Evolutionary conservation across 116 monocot species (phyloP).

Genomic region (Phalaenopsis hybrid): DNA sequence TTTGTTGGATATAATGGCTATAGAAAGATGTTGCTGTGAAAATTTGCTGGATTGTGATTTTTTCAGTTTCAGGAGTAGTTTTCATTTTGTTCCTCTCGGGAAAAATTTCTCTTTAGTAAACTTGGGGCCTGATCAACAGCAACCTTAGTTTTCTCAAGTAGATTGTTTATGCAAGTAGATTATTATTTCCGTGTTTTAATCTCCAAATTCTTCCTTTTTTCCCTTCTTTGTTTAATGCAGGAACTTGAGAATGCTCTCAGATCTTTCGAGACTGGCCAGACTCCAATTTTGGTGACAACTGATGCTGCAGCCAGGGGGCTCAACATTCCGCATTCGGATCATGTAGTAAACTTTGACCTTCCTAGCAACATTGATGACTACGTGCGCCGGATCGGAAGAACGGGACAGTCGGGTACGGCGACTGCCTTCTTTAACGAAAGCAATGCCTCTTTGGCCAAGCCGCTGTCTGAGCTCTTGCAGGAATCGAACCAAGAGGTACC

Average conservation of each 20-base stretch:
- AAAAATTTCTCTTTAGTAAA: too few species aligned
- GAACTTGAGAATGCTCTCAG: constrained; percentile 71
- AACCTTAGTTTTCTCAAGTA: too few species aligned
- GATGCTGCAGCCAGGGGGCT: constrained; percentile 83
- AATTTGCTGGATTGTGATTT: too few species aligned
- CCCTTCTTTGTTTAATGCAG: constrained; percentile 10
- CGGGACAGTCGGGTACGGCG: constrained; percentile 38
- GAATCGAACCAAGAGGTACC: constrained; percentile 85
- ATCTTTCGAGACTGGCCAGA: constrained; percentile 63
- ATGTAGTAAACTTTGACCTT: constrained; percentile 42
- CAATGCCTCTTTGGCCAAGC: constrained; percentile 44
- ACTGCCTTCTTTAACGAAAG: constrained; percentile 86
- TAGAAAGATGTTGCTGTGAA: too few species aligned
- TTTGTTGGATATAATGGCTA: too few species aligned
- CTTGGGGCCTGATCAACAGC: too few species aligned
- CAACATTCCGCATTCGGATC: constrained; percentile 77
- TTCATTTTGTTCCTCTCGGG: too few species aligned
- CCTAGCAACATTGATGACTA: constrained; percentile 41
- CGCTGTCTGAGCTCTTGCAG: constrained; percentile 63
- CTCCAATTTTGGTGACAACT: constrained; percentile 76
- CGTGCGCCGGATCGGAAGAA: constrained; percentile 36
- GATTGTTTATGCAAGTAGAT: too few species aligned
- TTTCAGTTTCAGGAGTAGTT: too few species aligned
- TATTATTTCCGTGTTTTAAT: too few species aligned
- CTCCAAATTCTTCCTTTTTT: too few species aligned